A percentile compares a stretch with the other conserved stretches of the same genome.
phyloP scores from a whole-genome alignment of 371 early-diverging fungal species.

The Mortierella sp. region DNA sequence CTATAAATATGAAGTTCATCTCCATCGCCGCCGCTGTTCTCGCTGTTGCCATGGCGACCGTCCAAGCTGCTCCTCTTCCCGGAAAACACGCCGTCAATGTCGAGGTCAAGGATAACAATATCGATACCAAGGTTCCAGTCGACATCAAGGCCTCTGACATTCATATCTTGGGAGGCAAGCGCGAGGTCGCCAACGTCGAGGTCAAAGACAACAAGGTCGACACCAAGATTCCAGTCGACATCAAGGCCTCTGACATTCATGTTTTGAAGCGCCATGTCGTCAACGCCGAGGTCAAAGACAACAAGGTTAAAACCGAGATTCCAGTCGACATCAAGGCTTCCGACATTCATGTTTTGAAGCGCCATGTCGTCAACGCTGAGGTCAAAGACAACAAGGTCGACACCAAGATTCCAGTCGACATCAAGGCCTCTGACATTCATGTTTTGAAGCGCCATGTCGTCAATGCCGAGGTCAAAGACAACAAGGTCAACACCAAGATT shows the following conservation, averaged over 20 bases:
- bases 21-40: constrained; percentile 23
- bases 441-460: not conserved
- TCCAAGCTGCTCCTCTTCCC: constrained; percentile 20
- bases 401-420: not conserved
- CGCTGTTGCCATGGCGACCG: constrained; percentile 12
- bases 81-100: not conserved
- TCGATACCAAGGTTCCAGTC: not conserved
- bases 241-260: not conserved
- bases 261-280: constrained; percentile 8
- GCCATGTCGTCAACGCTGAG: not conserved
- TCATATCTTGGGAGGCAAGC: not conserved
- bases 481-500: not conserved
- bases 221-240: not conserved
- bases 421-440: not conserved
- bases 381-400: constrained; percentile 6
- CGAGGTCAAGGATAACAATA: not conserved
- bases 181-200: not conserved
- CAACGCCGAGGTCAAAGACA: not conserved
- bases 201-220: constrained; percentile 4
- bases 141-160: not conserved
- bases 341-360: not conserved
- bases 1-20: constrained; percentile 31
- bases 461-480: not conserved
- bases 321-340: not conserved
- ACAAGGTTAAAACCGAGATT: not conserved